A percentile compares a stretch with the other conserved stretches of the same genome.
These are phyloP conservation scores for Corynascus novoguineensis DNA, from an alignment of 495 filamentous ascomycete species.

Conservation along the genomic window DNA sequence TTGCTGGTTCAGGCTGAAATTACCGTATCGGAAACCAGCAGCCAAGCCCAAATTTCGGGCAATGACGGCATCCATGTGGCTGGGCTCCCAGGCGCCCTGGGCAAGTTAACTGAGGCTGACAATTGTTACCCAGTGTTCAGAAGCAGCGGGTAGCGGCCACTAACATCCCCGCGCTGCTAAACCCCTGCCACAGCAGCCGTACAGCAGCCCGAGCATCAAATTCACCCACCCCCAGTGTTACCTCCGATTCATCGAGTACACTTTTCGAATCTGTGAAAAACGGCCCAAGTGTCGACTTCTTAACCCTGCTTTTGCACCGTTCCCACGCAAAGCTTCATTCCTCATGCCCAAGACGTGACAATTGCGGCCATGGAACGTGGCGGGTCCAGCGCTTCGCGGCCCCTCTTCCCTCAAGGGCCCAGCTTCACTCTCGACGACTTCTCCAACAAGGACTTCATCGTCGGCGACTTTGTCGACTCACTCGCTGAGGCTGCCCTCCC, in stretches of 20 bases:
- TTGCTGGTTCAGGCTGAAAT: not conserved
- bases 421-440: slow-evolving; percentile 84
- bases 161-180: not conserved
- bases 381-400: slow-evolving; percentile 46
- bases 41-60: not conserved
- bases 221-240: not conserved
- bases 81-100: not conserved
- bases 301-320: not conserved
- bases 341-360: slow-evolving; percentile 21
- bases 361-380: slow-evolving; percentile 41
- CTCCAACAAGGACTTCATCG: slow-evolving; percentile 89
- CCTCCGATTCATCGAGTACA: too few species aligned
- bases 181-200: not conserved
- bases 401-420: slow-evolving; percentile 71
- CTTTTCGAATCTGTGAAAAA: too few species aligned
- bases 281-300: not conserved
- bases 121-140: not conserved
- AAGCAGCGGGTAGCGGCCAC: not conserved
- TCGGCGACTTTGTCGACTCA: slow-evolving; percentile 91
- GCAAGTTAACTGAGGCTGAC: not conserved
- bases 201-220: not conserved
- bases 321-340: not conserved
- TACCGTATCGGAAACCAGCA: not conserved
- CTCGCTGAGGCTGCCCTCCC: slow-evolving; percentile 82
- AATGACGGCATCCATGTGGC: slow-evolving; percentile 7